Base-by-base conservation (phyloP, 2,329 filamentous ascomycete genomes). In the Diaporthe sp. region DNA sequence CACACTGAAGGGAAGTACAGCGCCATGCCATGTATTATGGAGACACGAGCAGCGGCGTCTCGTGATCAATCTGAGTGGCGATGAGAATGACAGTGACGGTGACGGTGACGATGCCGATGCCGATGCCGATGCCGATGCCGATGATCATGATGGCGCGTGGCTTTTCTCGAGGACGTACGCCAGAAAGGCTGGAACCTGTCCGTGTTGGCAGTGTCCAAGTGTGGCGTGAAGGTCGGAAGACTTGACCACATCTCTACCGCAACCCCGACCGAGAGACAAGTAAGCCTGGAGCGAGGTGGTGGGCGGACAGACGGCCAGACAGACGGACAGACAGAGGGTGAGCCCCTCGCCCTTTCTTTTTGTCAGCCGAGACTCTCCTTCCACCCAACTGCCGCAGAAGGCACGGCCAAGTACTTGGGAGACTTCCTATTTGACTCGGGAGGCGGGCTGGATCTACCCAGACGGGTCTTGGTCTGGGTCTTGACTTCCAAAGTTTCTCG, bases 221-320 rank as follows among this genome's bases (percentile, higher is more conserved):
- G 59, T 68, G 63, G 63, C 63, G 63, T 68, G 63, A 68, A 53
- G 30, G 44, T 68, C 47, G 47, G n/a, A 27, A 68, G 63, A 39
- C 44, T 37, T 22, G 42, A 25, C 8, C 27, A 13, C 35, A 37
- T 25, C 56, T 59, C 32, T 13, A 58, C 9, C 55, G 32, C 55
- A 39, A 39, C 35, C n/a, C n/a, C 22, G 35, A 42, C 13, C 56
- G n/a, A 61, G 35, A 37, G n/a, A 42, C n/a, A n/a, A 25, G n/a
- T 19, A 61, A 42, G 56, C 13, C 35, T 59, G 32, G 56, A 59
- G 30, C 5, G n/a, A 42, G 8, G 58, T 61, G 17, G n/a, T 39
- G 25, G 25, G n/a, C 22, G 10, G 32, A 22, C 53, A n/a, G 55
- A 58, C 55, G 9, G 22, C 19, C 25, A 32, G 42, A 27, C 56